These are phyloP conservation scores for Zelopaecilomyces penicillatus DNA, from an alignment of 2,329 filamentous ascomycete genomes.

Conservation along the genomic window DNA sequence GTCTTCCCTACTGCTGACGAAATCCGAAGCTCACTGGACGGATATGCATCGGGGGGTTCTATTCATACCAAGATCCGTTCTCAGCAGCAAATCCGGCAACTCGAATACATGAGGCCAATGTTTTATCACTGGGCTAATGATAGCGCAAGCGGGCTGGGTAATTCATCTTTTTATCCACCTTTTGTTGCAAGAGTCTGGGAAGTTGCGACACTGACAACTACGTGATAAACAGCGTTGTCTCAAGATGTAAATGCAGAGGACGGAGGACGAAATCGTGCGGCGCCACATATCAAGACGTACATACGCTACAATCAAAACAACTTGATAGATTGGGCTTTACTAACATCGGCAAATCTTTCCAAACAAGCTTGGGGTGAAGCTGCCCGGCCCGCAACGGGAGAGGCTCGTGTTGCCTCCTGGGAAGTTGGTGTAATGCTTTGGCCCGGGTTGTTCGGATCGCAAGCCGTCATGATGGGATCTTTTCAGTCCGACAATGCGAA, in stretches of 20 bases:
- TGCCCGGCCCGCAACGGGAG: constrained; percentile 41
- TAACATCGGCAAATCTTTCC: constrained; percentile 87
- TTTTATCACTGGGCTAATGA: constrained; percentile 72
- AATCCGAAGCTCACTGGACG: constrained; percentile 66
- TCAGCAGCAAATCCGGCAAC: constrained; percentile 61
- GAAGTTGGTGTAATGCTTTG: constrained; percentile 79
- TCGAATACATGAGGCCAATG: constrained; percentile 61
- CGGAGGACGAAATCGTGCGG: constrained; percentile 58
- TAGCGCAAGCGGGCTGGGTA: constrained; percentile 25
- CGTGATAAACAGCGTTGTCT: not conserved
- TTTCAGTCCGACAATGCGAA: constrained; percentile 54
- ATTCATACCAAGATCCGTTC: constrained; percentile 76
- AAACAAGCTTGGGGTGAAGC: constrained; percentile 81
- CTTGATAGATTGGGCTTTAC: constrained; percentile 71
- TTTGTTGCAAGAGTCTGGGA: no score
- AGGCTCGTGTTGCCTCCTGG: constrained; percentile 69
- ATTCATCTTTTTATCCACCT: constrained; percentile 5
- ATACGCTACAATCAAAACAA: constrained; percentile 50
- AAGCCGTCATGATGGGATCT: constrained; percentile 55
- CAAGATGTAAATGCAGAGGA: constrained; percentile 22
- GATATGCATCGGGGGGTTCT: constrained; percentile 67
- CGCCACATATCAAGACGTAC: constrained; percentile 87
- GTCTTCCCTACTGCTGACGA: constrained; percentile 77
- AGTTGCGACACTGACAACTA: no score
- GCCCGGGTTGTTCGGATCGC: constrained; percentile 51